Evolutionary conservation across 345 rosid species (phyloP), one percentile per base, ranked within the genome.

Genomic region (Ceriops decandra): DNA sequence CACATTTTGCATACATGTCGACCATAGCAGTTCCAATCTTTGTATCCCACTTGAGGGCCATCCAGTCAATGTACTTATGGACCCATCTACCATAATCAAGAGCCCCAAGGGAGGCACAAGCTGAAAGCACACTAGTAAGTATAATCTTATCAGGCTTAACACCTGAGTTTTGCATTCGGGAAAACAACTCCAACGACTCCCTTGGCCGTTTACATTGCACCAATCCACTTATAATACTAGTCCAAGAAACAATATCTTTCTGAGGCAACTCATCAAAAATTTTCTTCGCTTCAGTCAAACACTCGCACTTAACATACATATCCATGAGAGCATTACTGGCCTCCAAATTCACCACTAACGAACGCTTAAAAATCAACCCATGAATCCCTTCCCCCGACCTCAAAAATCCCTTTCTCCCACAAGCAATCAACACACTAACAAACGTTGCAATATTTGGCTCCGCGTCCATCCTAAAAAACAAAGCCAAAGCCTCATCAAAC

Each of bases 161-260:
- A 16, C 61, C 64, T 6, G 79, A 71, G 49, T 61, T 67, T 74
- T 76, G 86, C 83, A 83, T 81, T 57, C 54, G 62, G 35, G 20
- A 32, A 60, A 81, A 83, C 78, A 83, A 36, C n/a, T 76, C 84
- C 62, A 83, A 51, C 7, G 79, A 75, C 70, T 76, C 82, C 68
- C 76, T 67, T 36, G 84, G 32, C 52, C 33, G 73, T 42, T 78
- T 68, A 71, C 73, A 75, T 3, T 76, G 82, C 63, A 83, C 82
- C 79, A 83, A 69, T 7, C 86, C 82, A 73, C 82, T 81, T 8
- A 81, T 74, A 61, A 83, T 66, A 60, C 76, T 71, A 15, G 79
- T 83, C 81, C 84, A 83, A 67, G 86, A 83, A 81, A 83, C 74
- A 68, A 78, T 71, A 74, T 83, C 84, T 61, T 76, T 83, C 69